Conservation (phyloP, 805 yeast genomes). For the Metschnikowia similis region DNA sequence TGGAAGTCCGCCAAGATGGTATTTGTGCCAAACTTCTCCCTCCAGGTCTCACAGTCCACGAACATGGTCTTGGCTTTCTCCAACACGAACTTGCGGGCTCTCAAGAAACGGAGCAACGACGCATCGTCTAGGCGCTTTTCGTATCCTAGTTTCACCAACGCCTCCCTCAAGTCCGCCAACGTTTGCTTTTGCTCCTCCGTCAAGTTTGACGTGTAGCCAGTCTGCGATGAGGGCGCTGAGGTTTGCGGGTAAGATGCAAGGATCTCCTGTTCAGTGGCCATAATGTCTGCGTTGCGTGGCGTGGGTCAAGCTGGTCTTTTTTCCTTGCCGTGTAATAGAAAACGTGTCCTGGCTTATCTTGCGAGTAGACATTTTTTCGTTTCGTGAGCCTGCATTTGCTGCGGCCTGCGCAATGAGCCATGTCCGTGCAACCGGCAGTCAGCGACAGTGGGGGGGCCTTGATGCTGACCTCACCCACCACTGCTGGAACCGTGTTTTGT, state of each 20-base stretch:
- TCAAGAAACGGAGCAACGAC: conserved; percentile 73
- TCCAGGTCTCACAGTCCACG: conserved; percentile 86
- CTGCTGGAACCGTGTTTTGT: too few species aligned
- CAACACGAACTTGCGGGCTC: conserved; percentile 93
- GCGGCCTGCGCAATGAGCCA: background rate
- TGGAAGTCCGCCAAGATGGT: conserved; percentile 83
- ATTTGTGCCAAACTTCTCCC: conserved; percentile 80
- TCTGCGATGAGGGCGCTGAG: conserved; percentile 53
- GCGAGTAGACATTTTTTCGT: conserved; percentile 3
- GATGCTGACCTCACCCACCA: too few species aligned
- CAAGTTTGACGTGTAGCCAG: conserved; percentile 81
- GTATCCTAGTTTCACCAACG: conserved; percentile 61
- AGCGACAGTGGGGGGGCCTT: too few species aligned
- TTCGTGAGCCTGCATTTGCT: background rate
- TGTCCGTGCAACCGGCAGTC: too few species aligned
- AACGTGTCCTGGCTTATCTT: conserved; percentile 5
- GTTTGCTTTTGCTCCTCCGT: conserved; percentile 62
- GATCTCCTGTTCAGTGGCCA: conserved; percentile 33
- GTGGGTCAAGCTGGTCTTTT: background rate
- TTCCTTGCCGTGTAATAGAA: background rate
- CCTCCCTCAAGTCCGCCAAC: conserved; percentile 53
- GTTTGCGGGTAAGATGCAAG: conserved; percentile 67
- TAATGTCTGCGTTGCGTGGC: conserved; percentile 6
- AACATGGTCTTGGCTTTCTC: conserved; percentile 78
- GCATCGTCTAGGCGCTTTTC: conserved; percentile 84